Evolutionary conservation across 2,329 filamentous ascomycete species (phyloP).

Genomic region (Hypoxylon rubiginosum): DNA sequence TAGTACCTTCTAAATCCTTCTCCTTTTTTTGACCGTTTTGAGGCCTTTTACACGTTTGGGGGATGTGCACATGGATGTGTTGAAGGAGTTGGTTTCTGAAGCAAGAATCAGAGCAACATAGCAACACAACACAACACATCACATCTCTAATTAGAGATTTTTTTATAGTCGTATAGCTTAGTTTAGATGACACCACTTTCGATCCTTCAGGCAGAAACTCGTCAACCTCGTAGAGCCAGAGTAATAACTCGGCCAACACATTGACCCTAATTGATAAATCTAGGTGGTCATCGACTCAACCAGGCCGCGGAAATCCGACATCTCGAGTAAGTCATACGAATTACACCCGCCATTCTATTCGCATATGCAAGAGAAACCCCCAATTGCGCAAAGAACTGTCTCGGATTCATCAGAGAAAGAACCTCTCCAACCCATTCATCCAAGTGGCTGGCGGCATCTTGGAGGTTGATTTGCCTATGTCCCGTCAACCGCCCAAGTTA

Average conservation of each 20-base stretch:
- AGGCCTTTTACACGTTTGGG: neutral
- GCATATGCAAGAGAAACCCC: neutral
- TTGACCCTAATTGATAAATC: neutral
- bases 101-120: neutral
- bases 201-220: neutral
- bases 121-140: too few species aligned
- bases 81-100: neutral
- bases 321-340: constrained; percentile 3
- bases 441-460: neutral
- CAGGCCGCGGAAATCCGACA: neutral
- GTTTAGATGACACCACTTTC: neutral
- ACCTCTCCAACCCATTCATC: neutral
- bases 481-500: neutral
- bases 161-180: neutral
- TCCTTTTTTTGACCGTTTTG: neutral
- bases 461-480: neutral
- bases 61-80: neutral
- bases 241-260: neutral
- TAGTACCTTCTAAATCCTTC: neutral
- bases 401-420: neutral
- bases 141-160: neutral
- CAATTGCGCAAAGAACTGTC: neutral
- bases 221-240: neutral
- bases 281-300: neutral
- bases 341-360: neutral